Percentiles rank a stretch among this genome's conserved stretches.
Evolutionary conservation across 345 rosid genomes (phyloP).

Genomic region (Ceriops tagal): DNA sequence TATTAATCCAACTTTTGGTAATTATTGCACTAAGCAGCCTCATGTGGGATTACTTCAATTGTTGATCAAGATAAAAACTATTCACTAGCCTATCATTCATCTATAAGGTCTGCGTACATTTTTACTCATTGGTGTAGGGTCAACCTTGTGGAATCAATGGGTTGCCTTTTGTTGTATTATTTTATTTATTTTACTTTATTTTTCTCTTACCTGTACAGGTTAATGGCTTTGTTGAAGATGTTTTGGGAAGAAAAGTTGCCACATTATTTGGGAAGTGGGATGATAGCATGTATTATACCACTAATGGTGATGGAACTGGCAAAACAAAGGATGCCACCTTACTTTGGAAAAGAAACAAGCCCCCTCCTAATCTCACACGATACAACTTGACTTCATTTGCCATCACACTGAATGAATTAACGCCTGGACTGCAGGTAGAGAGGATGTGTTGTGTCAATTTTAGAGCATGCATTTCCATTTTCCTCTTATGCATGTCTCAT

Average conservation of each 20-base stretch:
- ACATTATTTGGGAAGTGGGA: slow-evolving; percentile 95
- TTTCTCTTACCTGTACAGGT: slow-evolving; percentile 42
- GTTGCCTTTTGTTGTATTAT: not conserved
- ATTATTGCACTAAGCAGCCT: not conserved
- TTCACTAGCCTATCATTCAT: not conserved
- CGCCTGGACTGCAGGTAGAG: slow-evolving; percentile 87
- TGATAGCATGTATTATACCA: slow-evolving; percentile 64
- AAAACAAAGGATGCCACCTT: slow-evolving; percentile 60
- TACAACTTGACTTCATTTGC: slow-evolving; percentile 95
- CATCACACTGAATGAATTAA: slow-evolving; percentile 81
- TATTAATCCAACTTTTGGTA: slow-evolving; percentile 15
- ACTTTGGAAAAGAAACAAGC: slow-evolving; percentile 79
- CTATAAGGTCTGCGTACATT: not conserved
- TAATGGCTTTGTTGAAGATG: slow-evolving; percentile 82
- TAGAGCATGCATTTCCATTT: slow-evolving; percentile 24
- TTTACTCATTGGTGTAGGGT: not conserved
- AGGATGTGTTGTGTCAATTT: slow-evolving; percentile 31
- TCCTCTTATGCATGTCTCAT: slow-evolving; percentile 41
- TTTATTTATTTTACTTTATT: not conserved
- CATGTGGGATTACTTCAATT: not conserved
- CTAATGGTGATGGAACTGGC: slow-evolving; percentile 47
- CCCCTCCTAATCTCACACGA: slow-evolving; percentile 73
- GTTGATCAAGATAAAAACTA: not conserved
- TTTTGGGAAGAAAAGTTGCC: slow-evolving; percentile 57
- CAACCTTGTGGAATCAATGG: not conserved